Evolutionary conservation across 345 rosid genomes (phyloP).

Genomic region (Gossypium herbaceum): DNA sequence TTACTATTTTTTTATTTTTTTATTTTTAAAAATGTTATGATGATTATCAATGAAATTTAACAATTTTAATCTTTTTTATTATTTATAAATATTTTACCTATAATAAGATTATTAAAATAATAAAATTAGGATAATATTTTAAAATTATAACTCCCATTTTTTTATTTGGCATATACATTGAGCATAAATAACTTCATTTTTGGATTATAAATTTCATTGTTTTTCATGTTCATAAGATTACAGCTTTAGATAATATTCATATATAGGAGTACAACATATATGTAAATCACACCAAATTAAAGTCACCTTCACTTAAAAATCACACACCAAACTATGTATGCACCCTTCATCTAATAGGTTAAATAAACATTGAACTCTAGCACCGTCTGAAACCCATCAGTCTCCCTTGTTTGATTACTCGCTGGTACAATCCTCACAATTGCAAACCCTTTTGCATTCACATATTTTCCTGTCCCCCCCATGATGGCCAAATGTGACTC

Average conservation of each 20-base stretch:
- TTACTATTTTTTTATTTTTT: too few relatives aligned
- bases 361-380: conserved; percentile 56
- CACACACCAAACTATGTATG: not conserved
- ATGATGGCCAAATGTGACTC: conserved; percentile 78
- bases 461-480: conserved; percentile 90
- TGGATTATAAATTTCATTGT: not conserved
- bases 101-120: too few relatives aligned
- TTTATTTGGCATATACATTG: too few relatives aligned
- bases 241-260: not conserved
- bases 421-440: conserved; percentile 58
- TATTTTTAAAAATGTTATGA: too few relatives aligned
- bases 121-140: too few relatives aligned
- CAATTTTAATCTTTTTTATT: too few relatives aligned
- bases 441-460: conserved; percentile 69
- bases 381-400: conserved; percentile 69
- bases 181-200: too few relatives aligned
- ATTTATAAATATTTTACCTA: too few relatives aligned
- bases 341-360: conserved; percentile 24
- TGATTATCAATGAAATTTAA: too few relatives aligned
- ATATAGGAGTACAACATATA: not conserved
- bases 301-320: not conserved
- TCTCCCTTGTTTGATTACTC: conserved; percentile 43
- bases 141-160: too few relatives aligned
- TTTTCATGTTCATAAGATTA: not conserved
- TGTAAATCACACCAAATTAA: not conserved